phyloP scores from a whole-genome alignment of 2,329 filamentous ascomycete species.

The Colletotrichum kahawae region DNA sequence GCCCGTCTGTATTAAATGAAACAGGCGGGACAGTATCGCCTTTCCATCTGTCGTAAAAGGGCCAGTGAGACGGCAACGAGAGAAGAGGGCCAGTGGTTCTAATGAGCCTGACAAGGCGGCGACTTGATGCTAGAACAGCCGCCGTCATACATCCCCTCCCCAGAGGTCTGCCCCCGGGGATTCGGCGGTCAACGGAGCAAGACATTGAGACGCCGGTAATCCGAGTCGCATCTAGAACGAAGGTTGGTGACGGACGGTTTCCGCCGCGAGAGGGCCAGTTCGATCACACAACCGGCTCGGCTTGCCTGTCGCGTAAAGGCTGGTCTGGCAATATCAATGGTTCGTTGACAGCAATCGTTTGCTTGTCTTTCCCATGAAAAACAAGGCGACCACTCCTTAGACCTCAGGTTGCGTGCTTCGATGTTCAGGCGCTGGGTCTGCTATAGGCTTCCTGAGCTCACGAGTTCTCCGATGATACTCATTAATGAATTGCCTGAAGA shows the following conservation, averaged over 20 bases:
- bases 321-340: too few relatives aligned
- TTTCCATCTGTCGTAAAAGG: not conserved
- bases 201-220: not conserved
- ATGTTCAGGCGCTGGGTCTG: rapidly evolving
- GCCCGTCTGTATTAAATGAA: not conserved
- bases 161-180: not conserved
- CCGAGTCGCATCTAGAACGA: not conserved
- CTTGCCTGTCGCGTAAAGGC: too few relatives aligned
- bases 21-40: not conserved
- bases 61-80: not conserved
- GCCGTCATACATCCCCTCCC: not conserved
- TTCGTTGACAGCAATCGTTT: too few relatives aligned
- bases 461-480: not conserved
- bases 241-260: not conserved
- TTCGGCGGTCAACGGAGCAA: not conserved
- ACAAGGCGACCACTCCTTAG: too few relatives aligned
- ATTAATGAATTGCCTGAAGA: not conserved
- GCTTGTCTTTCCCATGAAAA: not conserved
- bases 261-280: not conserved
- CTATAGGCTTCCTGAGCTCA: not conserved
- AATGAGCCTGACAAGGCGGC: not conserved
- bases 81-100: not conserved
- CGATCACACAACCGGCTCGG: not conserved
- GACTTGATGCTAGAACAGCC: not conserved
- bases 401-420: not conserved